A percentile compares a stretch with the other conserved stretches of the same genome.
These are phyloP conservation scores for Hymenoscyphus repandus DNA, from an alignment of 2,329 filamentous ascomycete genomes.

Conservation along the genomic window DNA sequence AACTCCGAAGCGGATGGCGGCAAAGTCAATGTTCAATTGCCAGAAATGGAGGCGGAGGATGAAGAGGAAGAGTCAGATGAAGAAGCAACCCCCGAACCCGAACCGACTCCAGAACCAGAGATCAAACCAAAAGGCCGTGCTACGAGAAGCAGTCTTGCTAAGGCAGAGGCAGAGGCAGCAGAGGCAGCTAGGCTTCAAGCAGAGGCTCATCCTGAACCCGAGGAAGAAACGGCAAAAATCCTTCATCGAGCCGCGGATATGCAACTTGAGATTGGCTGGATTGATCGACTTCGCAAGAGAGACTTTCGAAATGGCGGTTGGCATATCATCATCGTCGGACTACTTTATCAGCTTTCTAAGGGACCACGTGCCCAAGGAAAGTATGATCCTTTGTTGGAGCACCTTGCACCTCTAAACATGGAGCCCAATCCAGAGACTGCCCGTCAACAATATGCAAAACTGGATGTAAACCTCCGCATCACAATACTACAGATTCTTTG, in stretches of 20 bases:
- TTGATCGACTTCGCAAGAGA: slow-evolving; percentile 74
- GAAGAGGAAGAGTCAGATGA: slow-evolving; percentile 61
- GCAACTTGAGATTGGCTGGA: slow-evolving; percentile 71
- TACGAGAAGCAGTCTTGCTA: slow-evolving; percentile 80
- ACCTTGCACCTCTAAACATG: slow-evolving; percentile 73
- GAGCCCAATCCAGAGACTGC: slow-evolving; percentile 75
- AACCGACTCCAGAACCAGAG: slow-evolving; percentile 66
- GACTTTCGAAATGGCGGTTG: slow-evolving; percentile 87
- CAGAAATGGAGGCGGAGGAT: slow-evolving; percentile 61
- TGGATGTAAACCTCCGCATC: slow-evolving; percentile 80
- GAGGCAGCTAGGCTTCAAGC: slow-evolving; percentile 45
- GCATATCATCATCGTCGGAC: slow-evolving; percentile 82
- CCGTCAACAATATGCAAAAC: slow-evolving; percentile 61
- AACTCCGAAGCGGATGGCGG: slow-evolving; percentile 70
- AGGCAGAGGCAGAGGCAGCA: slow-evolving; percentile 67
- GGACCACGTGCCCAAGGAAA: slow-evolving; percentile 61
- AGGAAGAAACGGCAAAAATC: slow-evolving; percentile 40
- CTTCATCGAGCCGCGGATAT: slow-evolving; percentile 72
- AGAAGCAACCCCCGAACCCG: slow-evolving; percentile 45
- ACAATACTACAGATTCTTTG: slow-evolving; percentile 79
- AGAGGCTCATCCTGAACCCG: slow-evolving; percentile 34
- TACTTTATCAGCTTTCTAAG: slow-evolving; percentile 79
- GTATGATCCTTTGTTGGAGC: slow-evolving; percentile 73
- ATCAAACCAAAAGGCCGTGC: slow-evolving; percentile 63
- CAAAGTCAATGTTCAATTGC: slow-evolving; percentile 72